Base-by-base conservation (phyloP, 2,329 filamentous ascomycete species). In the Fusarium buxicola region DNA sequence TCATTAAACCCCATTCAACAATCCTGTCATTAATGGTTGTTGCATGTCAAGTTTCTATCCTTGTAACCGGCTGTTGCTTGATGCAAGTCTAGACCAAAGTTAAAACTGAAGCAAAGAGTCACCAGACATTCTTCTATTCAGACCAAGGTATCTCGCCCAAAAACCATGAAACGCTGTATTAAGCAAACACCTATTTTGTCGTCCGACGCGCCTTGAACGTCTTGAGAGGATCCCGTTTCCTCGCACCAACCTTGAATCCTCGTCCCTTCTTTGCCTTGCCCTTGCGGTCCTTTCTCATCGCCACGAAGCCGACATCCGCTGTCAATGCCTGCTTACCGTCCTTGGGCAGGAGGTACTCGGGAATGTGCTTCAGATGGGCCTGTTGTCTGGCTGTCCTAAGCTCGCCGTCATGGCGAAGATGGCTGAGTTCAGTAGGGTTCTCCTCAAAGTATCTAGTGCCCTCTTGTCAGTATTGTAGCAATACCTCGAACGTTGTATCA, bases 281-380 rank as follows among this genome's bases (percentile, higher is more conserved):
- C 73, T 86, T 83, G 66, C 81, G 81, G 35, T 82, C 82, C 74
- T 86, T 88, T 65, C 80, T 80, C 65, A 89, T 81, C 0, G 90
- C 87, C 30, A 97, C 92, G 70, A 92, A 95, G 2, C 92, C 92
- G 51, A 93, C 82, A 55, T 92, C 84, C 80, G 51, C 88, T 30
- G 84, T 85, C 49, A 92, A 78, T 0, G 84, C 88, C 71, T 90
- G 89, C 75, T 87, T 90, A 36, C 89, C 89, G 72, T 86, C 93
- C 73, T 77, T 84, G 80, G 95, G 95, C 69, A 99, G 81, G 47
- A 99, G 79, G 74, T 99, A 99, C 41, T 97, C 94, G 0, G 95
- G 95, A 2, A 99, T 91, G 75, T 97, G 92, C 78, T 92, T 96
- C 65, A 99, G 81, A 80, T 99, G 95, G 8, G 91, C 86, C 77